Base-by-base conservation (phyloP, 495 filamentous ascomycete species). In the Xylona heveae region DNA sequence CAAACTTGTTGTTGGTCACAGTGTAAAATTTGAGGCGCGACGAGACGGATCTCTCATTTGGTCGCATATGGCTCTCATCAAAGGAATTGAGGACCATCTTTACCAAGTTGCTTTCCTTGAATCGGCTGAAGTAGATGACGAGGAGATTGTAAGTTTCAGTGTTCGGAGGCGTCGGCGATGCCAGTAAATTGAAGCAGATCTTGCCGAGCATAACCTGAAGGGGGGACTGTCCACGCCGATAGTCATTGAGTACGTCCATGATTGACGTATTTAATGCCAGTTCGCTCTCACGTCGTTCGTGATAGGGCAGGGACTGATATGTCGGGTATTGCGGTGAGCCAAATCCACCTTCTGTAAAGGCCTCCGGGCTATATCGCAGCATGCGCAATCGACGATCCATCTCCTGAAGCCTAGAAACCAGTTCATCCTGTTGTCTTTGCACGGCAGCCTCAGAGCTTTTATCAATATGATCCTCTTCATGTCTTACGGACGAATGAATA, bases 141-240 rank as follows among this genome's bases (percentile, higher is more conserved):
- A 84, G 54, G 19, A 59, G 52, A 41, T 79, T 79, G 52, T 71
- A 81, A 7, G 70, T 81, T 20, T 61, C 43, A 10, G 73, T 55
- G 31, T 58, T 60, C 2, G 75, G 74, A 4, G 71, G 61, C 3
- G 61, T 47, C 3, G 50, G 38, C 3, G 59, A 66, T 3, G 62
- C 49, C 8, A 79, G 55, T 2, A 84, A 48, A 46, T 75, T 73
- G 42, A 71, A 71, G 48, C 68, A 77, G 17, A 83, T 61, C 40
- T 67, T 71, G 2, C 57, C 59, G 6, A 74, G 45, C 19, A 54
- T 42, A n/a, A n/a, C n/a, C n/a, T n/a, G n/a, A n/a, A n/a, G n/a
- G n/a, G n/a, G n/a, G n/a, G n/a, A n/a, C n/a, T n/a, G n/a, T n/a
- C n/a, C n/a, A n/a, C n/a, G n/a, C n/a, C n/a, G n/a, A n/a, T n/a